These are phyloP conservation scores for Mrakia frigida DNA, from an alignment of 768 basidiomycete genomes.

Conservation along the genomic window DNA sequence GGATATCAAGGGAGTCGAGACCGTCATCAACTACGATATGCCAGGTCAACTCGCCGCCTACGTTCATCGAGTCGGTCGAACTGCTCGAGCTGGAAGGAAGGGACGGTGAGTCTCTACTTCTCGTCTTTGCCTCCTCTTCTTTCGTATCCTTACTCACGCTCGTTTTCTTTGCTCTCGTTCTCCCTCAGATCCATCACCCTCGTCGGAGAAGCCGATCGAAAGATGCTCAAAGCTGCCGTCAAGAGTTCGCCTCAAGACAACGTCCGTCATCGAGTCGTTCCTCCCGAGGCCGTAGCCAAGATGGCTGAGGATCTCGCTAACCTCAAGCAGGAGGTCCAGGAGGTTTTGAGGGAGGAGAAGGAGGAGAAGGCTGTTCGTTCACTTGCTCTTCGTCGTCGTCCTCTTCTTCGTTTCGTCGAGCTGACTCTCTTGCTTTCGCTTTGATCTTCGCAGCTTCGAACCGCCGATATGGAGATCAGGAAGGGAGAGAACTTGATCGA, in stretches of 20 bases:
- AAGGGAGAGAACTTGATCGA: constrained; percentile 95
- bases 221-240: constrained; percentile 91
- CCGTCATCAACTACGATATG: constrained; percentile 99
- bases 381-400: background rate
- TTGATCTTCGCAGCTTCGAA: constrained; percentile 65
- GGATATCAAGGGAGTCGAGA: constrained; percentile 64
- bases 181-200: constrained; percentile 80
- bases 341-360: constrained; percentile 80
- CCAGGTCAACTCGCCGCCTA: constrained; percentile 87
- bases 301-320: constrained; percentile 65
- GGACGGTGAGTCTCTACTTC: constrained; percentile 62
- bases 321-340: constrained; percentile 70
- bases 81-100: constrained; percentile 86
- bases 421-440: constrained; percentile 32
- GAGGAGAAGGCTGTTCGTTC: constrained; percentile 78
- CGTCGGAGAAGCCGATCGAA: constrained; percentile 91
- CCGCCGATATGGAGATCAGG: constrained; percentile 90
- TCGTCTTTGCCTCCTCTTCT: background rate
- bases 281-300: constrained; percentile 63
- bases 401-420: background rate
- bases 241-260: constrained; percentile 74
- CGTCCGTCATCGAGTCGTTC: constrained; percentile 81
- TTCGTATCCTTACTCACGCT: constrained; percentile 1
- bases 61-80: constrained; percentile 93
- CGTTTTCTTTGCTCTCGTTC: constrained; percentile 1